Conservation (phyloP, 2,329 filamentous ascomycete genomes). For the Venturia carpophila region DNA sequence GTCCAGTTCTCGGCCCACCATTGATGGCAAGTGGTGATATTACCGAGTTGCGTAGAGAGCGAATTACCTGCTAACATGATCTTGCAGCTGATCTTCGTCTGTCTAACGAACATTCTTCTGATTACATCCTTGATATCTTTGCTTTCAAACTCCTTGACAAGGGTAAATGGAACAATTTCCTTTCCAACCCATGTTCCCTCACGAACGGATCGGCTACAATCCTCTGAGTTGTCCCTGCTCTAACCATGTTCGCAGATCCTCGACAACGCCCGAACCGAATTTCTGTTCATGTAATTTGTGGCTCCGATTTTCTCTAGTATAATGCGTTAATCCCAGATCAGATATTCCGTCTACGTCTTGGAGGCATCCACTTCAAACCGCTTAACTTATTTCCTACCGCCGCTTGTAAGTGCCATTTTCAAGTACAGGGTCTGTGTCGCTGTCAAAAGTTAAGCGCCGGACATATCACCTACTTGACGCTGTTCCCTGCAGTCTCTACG, state of each 20-base stretch:
- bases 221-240: constrained; percentile 27
- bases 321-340: constrained; percentile 22
- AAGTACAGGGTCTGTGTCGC: neutral
- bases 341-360: constrained; percentile 48
- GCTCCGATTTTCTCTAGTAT: neutral
- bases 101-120: constrained; percentile 67
- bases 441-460: neutral
- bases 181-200: constrained; percentile 8
- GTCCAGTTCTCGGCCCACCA: constrained; percentile 44
- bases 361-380: constrained; percentile 44
- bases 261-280: constrained; percentile 62
- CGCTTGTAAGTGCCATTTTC: constrained; percentile 34
- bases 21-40: constrained; percentile 38
- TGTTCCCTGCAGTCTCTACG: constrained; percentile 7
- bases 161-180: constrained; percentile 35
- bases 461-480: neutral
- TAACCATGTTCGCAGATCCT: constrained; percentile 40
- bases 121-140: constrained; percentile 73
- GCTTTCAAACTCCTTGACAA: constrained; percentile 64
- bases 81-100: constrained; percentile 60
- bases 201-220: constrained; percentile 19
- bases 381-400: constrained; percentile 42
- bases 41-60: neutral
- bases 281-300: constrained; percentile 60
- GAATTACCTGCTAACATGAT: neutral